A percentile compares a stretch with the other conserved stretches of the same genome.
Conservation (phyloP, 2,329 filamentous ascomycete species). For the Thermochaetoides dissita region DNA sequence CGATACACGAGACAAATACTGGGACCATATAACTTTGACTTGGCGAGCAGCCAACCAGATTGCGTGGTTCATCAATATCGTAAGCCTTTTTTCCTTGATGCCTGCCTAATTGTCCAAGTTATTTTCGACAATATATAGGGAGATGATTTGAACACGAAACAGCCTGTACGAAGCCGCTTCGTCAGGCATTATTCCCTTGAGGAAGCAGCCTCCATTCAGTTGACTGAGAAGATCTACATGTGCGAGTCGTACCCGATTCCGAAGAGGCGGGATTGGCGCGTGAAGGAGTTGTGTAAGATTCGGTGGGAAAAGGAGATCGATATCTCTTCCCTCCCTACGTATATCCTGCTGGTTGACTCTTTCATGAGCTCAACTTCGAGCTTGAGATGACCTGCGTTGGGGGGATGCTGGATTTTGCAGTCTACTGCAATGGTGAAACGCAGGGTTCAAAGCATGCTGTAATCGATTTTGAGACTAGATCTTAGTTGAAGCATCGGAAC, state of each 20-base stretch:
- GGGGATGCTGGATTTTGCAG: constrained; percentile 6
- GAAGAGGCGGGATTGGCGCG: not conserved
- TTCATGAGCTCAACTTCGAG: constrained; percentile 2
- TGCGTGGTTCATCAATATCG: constrained; percentile 10
- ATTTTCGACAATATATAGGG: constrained; percentile 1
- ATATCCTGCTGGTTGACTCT: not conserved
- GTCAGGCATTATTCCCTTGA: not conserved
- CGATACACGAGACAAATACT: constrained; percentile 1
- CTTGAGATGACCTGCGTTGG: constrained; percentile 9
- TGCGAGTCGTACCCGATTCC: not conserved
- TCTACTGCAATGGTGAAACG: constrained; percentile 8
- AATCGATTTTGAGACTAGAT: constrained; percentile 4
- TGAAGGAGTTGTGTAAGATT: constrained; percentile 3
- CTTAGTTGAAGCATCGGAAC: too few species aligned
- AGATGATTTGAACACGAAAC: not conserved
- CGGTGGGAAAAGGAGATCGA: constrained; percentile 7
- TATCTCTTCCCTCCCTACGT: constrained; percentile 1
- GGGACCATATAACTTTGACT: not conserved
- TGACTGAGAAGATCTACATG: not conserved
- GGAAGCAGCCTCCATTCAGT: not conserved
- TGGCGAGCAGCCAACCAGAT: constrained; percentile 7
- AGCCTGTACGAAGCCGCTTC: not conserved
- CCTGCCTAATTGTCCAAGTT: too few species aligned
- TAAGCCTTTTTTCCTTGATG: constrained; percentile 2
- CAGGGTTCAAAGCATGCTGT: constrained; percentile 8